Evolutionary conservation across 2,329 filamentous ascomycete species (phyloP).

Genomic region (Aspergillus sp.): DNA sequence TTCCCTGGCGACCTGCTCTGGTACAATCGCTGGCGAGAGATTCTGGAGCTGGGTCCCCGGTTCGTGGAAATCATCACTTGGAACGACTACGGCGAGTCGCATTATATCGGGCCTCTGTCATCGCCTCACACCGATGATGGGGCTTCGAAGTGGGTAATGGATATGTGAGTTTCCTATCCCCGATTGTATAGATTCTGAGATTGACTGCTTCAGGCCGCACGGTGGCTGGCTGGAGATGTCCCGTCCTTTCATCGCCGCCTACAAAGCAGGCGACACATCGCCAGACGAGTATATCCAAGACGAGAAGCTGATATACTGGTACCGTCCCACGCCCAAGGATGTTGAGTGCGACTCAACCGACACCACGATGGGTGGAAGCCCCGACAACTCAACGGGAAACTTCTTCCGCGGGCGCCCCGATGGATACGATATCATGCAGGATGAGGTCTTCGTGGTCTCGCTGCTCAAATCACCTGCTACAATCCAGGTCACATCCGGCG

Average conservation of each 20-base stretch:
- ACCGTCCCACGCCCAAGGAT: slow-evolving; percentile 49
- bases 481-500: slow-evolving; percentile 48
- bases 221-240: slow-evolving; percentile 56
- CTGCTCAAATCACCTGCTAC: slow-evolving; percentile 48
- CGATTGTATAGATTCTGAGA: background rate
- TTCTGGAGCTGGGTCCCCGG: slow-evolving; percentile 46
- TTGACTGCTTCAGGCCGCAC: slow-evolving; percentile 43
- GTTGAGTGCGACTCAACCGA: slow-evolving; percentile 55
- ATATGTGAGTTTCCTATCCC: slow-evolving; percentile 39
- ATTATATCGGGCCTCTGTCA: slow-evolving; percentile 53
- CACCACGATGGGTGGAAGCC: slow-evolving; percentile 45
- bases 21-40: slow-evolving; percentile 44
- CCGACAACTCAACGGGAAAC: slow-evolving; percentile 50
- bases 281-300: slow-evolving; percentile 41
- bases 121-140: slow-evolving; percentile 41
- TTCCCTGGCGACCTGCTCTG: slow-evolving; percentile 48
- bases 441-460: slow-evolving; percentile 55
- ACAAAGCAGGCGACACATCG: slow-evolving; percentile 46
- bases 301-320: slow-evolving; percentile 58
- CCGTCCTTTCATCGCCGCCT: slow-evolving; percentile 55
- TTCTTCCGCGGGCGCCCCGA: slow-evolving; percentile 55
- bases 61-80: slow-evolving; percentile 52
- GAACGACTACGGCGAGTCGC: slow-evolving; percentile 57
- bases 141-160: slow-evolving; percentile 51
- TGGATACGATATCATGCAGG: slow-evolving; percentile 51